Evolutionary conservation across 768 basidiomycete genomes (phyloP).

Genomic region (Amylocystis lapponica): DNA sequence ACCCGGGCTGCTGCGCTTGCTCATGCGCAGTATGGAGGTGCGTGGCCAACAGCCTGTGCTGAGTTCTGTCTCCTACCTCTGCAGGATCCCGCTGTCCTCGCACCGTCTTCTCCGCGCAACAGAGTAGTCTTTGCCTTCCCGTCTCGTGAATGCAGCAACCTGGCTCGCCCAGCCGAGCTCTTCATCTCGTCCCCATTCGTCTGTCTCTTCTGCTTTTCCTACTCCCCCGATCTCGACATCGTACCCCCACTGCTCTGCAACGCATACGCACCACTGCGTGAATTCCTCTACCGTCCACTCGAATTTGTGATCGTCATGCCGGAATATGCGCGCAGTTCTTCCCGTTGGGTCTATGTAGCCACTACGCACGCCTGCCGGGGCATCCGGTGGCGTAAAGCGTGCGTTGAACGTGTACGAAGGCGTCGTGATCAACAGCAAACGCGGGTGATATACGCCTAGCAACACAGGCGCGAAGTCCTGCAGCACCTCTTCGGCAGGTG

Average conservation of each 20-base stretch:
- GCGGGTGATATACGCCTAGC: constrained; percentile 74
- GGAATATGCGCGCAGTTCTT: constrained; percentile 68
- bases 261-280: constrained; percentile 47
- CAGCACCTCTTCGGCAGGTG: constrained; percentile 62
- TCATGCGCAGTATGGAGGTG: constrained; percentile 50
- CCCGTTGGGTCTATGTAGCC: constrained; percentile 73
- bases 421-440: constrained; percentile 71
- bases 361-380: constrained; percentile 27
- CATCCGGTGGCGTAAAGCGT: constrained; percentile 57
- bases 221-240: constrained; percentile 52
- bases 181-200: constrained; percentile 69
- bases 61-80: constrained; percentile 3
- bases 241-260: constrained; percentile 69
- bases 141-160: constrained; percentile 55
- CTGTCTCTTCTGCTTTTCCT: constrained; percentile 52
- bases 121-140: constrained; percentile 29
- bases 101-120: constrained; percentile 26
- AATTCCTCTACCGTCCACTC: constrained; percentile 86
- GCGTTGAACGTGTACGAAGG: constrained; percentile 82
- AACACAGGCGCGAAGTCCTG: constrained; percentile 62
- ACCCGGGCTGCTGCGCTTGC: constrained; percentile 36
- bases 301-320: constrained; percentile 83
- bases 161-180: constrained; percentile 61
- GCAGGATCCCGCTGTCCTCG: constrained; percentile 11
- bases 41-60: constrained; percentile 43